Conservation (phyloP, 1,139 yeast genomes). For the Debaryomyces sp. region DNA sequence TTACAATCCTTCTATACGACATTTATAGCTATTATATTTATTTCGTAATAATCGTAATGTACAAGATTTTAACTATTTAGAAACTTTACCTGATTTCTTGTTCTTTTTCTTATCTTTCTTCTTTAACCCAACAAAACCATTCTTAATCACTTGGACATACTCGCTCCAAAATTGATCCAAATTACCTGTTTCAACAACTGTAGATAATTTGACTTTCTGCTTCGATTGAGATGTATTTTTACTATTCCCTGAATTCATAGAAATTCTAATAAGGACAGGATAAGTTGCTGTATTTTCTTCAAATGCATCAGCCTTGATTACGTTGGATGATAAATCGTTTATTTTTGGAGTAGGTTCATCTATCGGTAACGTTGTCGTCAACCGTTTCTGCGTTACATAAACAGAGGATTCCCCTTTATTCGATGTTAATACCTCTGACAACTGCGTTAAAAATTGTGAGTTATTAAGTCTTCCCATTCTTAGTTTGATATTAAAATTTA, state of each 20-base stretch:
- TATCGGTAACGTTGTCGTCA: slow-evolving; percentile 29
- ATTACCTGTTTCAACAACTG: slow-evolving; percentile 59
- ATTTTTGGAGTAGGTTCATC: slow-evolving; percentile 15
- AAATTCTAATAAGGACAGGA: slow-evolving; percentile 55
- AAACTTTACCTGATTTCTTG: slow-evolving; percentile 37
- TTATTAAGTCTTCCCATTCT: slow-evolving; percentile 45
- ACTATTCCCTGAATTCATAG: slow-evolving; percentile 53
- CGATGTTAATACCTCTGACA: slow-evolving; percentile 27
- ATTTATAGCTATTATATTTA: not conserved
- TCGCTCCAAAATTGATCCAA: slow-evolving; percentile 71
- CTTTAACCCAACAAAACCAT: slow-evolving; percentile 55
- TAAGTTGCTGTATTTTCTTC: slow-evolving; percentile 30
- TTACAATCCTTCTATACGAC: not conserved
- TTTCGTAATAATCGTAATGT: slow-evolving; percentile 6
- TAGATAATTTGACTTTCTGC: slow-evolving; percentile 58
- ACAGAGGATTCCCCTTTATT: slow-evolving; percentile 46
- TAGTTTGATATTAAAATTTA: not conserved
- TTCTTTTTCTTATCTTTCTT: slow-evolving; percentile 56
- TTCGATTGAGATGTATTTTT: slow-evolving; percentile 35
- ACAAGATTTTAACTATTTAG: slow-evolving; percentile 1
- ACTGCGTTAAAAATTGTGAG: slow-evolving; percentile 37
- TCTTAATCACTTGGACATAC: slow-evolving; percentile 64
- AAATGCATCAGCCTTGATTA: slow-evolving; percentile 21
- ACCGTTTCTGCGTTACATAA: slow-evolving; percentile 47
- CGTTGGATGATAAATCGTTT: slow-evolving; percentile 43